These are phyloP conservation scores for Castanea crenata DNA, from an alignment of 306 rosid species.

Conservation along the genomic window DNA sequence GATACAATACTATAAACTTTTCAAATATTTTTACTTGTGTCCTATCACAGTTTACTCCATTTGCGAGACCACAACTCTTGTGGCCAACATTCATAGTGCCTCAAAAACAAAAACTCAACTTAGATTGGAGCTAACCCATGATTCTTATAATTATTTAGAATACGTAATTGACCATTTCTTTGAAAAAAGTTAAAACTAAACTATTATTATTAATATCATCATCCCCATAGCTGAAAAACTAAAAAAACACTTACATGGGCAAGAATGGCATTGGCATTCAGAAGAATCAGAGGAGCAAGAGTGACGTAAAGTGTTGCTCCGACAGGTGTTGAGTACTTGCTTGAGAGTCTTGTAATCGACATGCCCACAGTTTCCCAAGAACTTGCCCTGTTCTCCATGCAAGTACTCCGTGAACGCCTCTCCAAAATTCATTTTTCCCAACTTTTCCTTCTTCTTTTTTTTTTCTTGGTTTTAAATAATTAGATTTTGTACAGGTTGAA, in stretches of 20 bases:
- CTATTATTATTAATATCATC: neutral
- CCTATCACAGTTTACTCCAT: too few species aligned
- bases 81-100: too few species aligned
- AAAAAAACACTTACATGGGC: conserved; percentile 45
- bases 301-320: conserved; percentile 21
- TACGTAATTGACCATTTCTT: too few species aligned
- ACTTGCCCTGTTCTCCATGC: conserved; percentile 51
- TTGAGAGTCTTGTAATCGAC: conserved; percentile 71
- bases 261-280: conserved; percentile 57
- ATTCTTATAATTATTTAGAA: too few species aligned
- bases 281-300: conserved; percentile 31
- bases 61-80: too few species aligned
- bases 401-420: conserved; percentile 59
- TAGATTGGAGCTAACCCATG: too few species aligned
- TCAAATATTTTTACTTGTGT: too few species aligned
- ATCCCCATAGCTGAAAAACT: neutral
- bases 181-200: neutral
- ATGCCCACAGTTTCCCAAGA: conserved; percentile 60
- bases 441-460: too few species aligned
- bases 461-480: neutral
- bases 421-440: conserved; percentile 67
- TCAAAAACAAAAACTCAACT: too few species aligned
- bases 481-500: too few species aligned
- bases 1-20: too few species aligned
- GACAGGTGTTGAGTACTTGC: conserved; percentile 76